A percentile compares a stretch with the other conserved stretches of the same genome.
These are phyloP conservation scores for Alternaria metachromatica DNA, from an alignment of 2,329 filamentous ascomycete genomes.

Conservation along the genomic window DNA sequence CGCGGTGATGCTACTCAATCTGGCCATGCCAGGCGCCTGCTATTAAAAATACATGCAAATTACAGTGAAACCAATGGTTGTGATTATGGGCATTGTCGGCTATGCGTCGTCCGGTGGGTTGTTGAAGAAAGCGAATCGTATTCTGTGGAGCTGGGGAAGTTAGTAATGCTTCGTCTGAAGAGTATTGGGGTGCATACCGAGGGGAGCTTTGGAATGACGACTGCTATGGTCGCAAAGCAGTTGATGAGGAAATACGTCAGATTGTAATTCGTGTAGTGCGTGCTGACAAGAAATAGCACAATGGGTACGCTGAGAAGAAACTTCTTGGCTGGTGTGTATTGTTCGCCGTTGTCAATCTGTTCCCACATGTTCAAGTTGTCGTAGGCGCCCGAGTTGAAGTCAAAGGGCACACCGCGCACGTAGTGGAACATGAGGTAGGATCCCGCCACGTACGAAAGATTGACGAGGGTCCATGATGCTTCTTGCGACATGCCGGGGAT, in stretches of 20 bases:
- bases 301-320: constrained; percentile 95
- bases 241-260: constrained; percentile 97
- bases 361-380: constrained; percentile 99
- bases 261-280: constrained; percentile 98
- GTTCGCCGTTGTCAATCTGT: constrained; percentile 98
- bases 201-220: constrained; percentile 95
- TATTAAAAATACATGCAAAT: constrained; percentile 47
- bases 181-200: constrained; percentile 69
- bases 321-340: constrained; percentile 99
- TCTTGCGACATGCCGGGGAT: constrained; percentile 96
- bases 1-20: constrained; percentile 39
- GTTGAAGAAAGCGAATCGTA: constrained; percentile 50
- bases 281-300: constrained; percentile 92
- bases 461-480: constrained; percentile 97
- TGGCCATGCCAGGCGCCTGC: constrained; percentile 28
- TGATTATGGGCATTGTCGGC: constrained; percentile 19
- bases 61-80: constrained; percentile 34
- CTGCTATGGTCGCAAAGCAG: constrained; percentile 86
- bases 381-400: constrained; percentile 98
- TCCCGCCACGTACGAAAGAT: constrained; percentile 98
- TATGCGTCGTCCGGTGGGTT: constrained; percentile 47
- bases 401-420: constrained; percentile 96
- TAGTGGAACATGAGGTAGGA: constrained; percentile 99
- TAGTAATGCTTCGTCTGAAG: not conserved
- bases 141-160: constrained; percentile 44